A percentile compares a stretch with the other conserved stretches of the same genome.
phyloP scores from a whole-genome alignment of 148 eudicot genomes.

The Amaranthus palmeri region DNA sequence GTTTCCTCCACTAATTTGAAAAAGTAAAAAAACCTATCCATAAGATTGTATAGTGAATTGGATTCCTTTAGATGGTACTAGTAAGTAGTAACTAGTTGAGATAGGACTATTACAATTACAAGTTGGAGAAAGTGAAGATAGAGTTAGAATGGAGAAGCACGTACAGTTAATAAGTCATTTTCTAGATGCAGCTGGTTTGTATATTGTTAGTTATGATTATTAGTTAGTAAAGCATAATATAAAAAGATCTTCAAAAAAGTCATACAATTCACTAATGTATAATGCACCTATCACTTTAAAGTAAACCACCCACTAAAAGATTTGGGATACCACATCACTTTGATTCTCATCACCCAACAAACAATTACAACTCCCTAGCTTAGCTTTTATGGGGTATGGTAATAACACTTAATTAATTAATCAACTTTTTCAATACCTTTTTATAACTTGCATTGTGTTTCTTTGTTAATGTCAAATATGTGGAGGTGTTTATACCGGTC shows the following conservation, averaged over 20 bases:
- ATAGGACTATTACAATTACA: slow-evolving; percentile 10
- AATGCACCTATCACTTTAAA: slow-evolving; percentile 14
- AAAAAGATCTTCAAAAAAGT: slow-evolving; percentile 19
- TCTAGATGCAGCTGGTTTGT: slow-evolving; percentile 22
- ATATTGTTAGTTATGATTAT: slow-evolving; percentile 21
- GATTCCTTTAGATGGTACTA: slow-evolving; percentile 8
- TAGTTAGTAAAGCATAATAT: slow-evolving; percentile 15
- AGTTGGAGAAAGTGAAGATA: slow-evolving; percentile 8
- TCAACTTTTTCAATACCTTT: background rate
- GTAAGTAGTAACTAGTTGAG: slow-evolving; percentile 8
- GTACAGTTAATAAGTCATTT: slow-evolving; percentile 30
- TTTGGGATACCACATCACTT: slow-evolving; percentile 20
- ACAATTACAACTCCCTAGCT: slow-evolving; percentile 1
- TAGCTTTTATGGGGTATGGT: slow-evolving; percentile 13
- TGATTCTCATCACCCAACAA: slow-evolving; percentile 22
- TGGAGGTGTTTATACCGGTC: too few relatives aligned
- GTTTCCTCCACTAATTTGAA: background rate
- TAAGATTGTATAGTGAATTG: slow-evolving; percentile 22
- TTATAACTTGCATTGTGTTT: too few relatives aligned
- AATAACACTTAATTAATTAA: background rate
- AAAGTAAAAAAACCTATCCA: background rate
- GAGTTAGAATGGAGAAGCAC: slow-evolving; percentile 14
- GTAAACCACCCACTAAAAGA: slow-evolving; percentile 19
- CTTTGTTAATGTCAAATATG: too few relatives aligned
- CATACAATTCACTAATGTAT: slow-evolving; percentile 13